Base-by-base conservation (phyloP, 2,329 filamentous ascomycete species). In the Penicillium sclerotiorum region DNA sequence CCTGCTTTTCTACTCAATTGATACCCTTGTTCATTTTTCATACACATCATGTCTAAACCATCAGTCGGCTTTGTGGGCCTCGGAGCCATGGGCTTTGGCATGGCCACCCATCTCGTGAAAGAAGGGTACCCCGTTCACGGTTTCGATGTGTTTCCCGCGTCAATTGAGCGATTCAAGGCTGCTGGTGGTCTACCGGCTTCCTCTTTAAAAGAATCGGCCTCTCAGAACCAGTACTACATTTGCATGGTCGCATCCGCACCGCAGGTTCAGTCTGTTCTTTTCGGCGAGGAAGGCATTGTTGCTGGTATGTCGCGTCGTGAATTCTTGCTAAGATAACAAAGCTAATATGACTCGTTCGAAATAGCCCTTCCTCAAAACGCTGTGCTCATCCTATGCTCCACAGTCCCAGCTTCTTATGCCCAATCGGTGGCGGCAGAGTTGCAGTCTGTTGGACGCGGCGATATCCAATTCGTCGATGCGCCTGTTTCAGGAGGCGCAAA, bases 81-180 rank as follows among this genome's bases (percentile, higher is more conserved):
- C 3, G 88, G 88, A 49, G 87, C 87, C 70, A 90, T 90, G 88
- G 88, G 88, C 65, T 88, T 89, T 67, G 88, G 88, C 65, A 90
- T 91, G 87, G 88, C 88, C 56, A 88, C 82, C 52, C 80, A 90
- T 65, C 80, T 91, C 38, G 76, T 90, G 61, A 83, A 84, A 58
- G 73, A 81, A 56, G 85, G 85, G 50, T 88, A 86, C 68, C 53
- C 73, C 21, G 86, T 90, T 20, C 85, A 82, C 18, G 87, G 87
- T 48, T 90, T 84, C 66, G 88, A 91, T 63, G 81, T 90, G 33
- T 89, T 82, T 73, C 74, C 75, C 2, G 84, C 86, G 5, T 84
- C 86, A 0, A 78, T 90, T 27, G 81, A 87, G 47, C 80, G 79
- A 18, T 89, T 90, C 73, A 71, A 78, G 35, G 71, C 77, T 4